phyloP scores from a whole-genome alignment of 179 eudicot genomes.

The Corrigiola litoralis region DNA sequence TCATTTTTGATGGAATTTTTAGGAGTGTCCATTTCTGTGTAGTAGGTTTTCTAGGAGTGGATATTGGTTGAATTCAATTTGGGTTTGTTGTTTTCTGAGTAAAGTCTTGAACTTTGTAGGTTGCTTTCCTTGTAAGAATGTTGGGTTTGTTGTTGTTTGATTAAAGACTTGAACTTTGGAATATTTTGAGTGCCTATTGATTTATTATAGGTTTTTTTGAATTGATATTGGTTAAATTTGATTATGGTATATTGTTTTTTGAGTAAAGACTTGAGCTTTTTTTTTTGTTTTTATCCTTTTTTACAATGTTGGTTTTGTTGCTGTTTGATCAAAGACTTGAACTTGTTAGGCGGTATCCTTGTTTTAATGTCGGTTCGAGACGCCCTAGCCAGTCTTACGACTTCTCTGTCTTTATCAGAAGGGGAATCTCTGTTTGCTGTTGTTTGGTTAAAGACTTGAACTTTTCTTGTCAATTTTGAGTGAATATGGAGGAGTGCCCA shows the following conservation, averaged over 20 bases:
- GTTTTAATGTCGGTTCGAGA: too few relatives aligned
- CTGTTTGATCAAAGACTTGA: background rate
- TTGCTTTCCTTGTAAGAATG: background rate
- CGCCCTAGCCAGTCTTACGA: too few relatives aligned
- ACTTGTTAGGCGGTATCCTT: too few relatives aligned
- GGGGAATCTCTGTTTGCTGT: too few relatives aligned
- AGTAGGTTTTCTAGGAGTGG: background rate
- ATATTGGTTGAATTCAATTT: background rate
- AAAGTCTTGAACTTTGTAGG: background rate
- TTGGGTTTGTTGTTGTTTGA: background rate
- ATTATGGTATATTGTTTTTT: background rate
- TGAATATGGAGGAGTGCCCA: background rate
- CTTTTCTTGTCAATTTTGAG: too few relatives aligned
- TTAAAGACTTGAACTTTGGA: background rate
- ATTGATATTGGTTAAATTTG: background rate
- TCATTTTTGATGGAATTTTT: background rate
- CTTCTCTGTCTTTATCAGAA: too few relatives aligned
- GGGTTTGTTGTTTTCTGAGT: background rate
- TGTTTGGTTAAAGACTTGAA: conserved; percentile 5
- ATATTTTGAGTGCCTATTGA: background rate
- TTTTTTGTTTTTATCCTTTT: too few relatives aligned
- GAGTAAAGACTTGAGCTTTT: background rate
- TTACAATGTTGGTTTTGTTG: background rate
- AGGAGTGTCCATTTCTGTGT: too few relatives aligned
- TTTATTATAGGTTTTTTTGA: background rate